These are phyloP conservation scores for Porogramme epimiltina DNA, from an alignment of 1,284 basidiomycete genomes.

Conservation along the genomic window DNA sequence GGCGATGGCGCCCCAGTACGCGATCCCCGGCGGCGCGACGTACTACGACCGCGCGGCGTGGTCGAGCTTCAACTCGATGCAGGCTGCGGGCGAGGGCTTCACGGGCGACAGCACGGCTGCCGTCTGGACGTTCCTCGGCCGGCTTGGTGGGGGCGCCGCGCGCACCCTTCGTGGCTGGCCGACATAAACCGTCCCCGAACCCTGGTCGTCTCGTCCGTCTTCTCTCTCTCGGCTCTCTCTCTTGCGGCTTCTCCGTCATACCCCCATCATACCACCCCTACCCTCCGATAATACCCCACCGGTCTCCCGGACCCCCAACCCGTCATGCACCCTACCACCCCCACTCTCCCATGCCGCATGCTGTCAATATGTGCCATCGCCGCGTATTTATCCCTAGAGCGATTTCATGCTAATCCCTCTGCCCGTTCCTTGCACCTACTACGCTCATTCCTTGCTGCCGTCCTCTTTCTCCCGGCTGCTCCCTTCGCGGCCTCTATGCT, in stretches of 20 bases:
- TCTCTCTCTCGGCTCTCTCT: not conserved
- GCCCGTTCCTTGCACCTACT: conserved; percentile 23
- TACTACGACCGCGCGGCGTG: conserved; percentile 79
- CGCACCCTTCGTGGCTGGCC: conserved; percentile 74
- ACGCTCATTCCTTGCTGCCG: conserved; percentile 16
- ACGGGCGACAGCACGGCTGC: conserved; percentile 46
- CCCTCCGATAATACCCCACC: not conserved
- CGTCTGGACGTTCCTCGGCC: conserved; percentile 63
- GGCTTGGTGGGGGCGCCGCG: conserved; percentile 69
- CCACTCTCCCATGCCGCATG: conserved; percentile 9
- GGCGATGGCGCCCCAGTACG: conserved; percentile 58
- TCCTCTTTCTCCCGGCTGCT: not conserved
- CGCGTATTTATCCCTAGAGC: conserved; percentile 21
- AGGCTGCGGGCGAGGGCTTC: conserved; percentile 68
- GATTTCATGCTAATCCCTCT: conserved; percentile 25
- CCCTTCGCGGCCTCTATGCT: not conserved
- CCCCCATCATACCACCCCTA: not conserved
- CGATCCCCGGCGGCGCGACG: conserved; percentile 65
- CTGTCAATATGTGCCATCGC: conserved; percentile 17
- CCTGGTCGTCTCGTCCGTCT: not conserved
- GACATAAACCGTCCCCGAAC: conserved; percentile 26
- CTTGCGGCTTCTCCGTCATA: not conserved
- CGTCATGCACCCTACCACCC: conserved; percentile 5
- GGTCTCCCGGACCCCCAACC: not conserved
- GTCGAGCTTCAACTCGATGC: conserved; percentile 74